These are phyloP conservation scores for Sherardia arvensis DNA, from an alignment of 257 asterid genomes.

Conservation along the genomic window DNA sequence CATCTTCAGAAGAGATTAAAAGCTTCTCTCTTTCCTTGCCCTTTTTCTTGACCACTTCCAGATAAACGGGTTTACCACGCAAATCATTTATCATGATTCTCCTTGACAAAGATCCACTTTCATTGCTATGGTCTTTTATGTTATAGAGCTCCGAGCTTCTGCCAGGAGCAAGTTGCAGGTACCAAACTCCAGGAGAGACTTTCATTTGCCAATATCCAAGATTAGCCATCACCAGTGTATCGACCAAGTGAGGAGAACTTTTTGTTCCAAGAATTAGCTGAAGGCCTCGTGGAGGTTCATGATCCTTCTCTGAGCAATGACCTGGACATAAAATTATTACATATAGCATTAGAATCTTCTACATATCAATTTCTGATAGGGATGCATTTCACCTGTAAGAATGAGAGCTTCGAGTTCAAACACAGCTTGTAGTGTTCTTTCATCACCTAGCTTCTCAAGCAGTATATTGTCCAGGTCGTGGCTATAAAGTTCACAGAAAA, in stretches of 20 bases:
- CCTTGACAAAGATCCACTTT: conserved; percentile 51
- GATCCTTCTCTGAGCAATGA: conserved; percentile 97
- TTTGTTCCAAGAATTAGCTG: conserved; percentile 94
- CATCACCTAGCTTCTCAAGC: conserved; percentile 89
- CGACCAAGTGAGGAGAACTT: conserved; percentile 78
- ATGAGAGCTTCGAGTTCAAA: conserved; percentile 96
- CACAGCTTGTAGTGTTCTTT: conserved; percentile 88
- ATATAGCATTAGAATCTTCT: conserved; percentile 17
- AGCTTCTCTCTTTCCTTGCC: conserved; percentile 85
- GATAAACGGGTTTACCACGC: conserved; percentile 76
- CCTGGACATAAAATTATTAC: conserved; percentile 40
- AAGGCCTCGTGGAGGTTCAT: conserved; percentile 93
- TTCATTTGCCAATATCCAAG: conserved; percentile 99
- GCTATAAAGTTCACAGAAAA: conserved; percentile 26
- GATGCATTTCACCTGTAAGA: conserved; percentile 60
- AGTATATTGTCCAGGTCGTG: conserved; percentile 94
- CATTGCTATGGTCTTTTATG: conserved; percentile 67
- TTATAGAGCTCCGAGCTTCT: conserved; percentile 88
- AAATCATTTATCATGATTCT: conserved; percentile 73
- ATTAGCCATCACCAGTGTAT: conserved; percentile 99
- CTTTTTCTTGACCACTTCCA: conserved; percentile 85
- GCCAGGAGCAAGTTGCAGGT: conserved; percentile 94
- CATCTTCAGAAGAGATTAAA: conserved; percentile 60
- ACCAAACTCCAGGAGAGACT: conserved; percentile 94
- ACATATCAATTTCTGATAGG: not conserved